Evolutionary conservation across 257 asterid genomes (phyloP), one percentile per base, ranked within the genome.

Genomic region (Thymus quinquecostatus): DNA sequence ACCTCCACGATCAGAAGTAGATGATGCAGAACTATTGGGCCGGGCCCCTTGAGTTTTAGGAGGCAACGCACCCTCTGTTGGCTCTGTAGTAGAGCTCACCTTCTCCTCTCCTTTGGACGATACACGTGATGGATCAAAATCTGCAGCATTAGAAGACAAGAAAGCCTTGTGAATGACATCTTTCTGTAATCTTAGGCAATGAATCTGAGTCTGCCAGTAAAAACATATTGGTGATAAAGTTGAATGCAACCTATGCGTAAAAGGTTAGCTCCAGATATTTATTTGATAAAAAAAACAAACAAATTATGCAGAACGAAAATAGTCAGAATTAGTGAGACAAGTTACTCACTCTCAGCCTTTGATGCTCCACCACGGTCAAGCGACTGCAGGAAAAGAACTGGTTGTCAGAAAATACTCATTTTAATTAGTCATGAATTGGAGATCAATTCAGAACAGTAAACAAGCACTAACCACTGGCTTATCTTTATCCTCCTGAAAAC

Each of bases 1-100:
- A 43, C 89, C 96, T 71, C 89, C 95, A 80, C 82, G 78, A 55
- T 91, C 92, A 28, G 92, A 85, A 38, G 88, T 81, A 68, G 93
- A 86, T 49, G 97, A 82, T 72, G 87, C 81, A 71, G 92, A 87
- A 72, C 87, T 89, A 85, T 84, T 55, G 54, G 88, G 87, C 59
- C 82, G 82, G 45, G 76, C 83, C 67, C 75, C 89, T 75, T 68
- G 89, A 64, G 87, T 44, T 79, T 82, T 86, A 69, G 86, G 75
- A 68, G 87, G 89, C 64, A 76, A 29, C 10, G 79, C 62, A 65
- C 76, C 70, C 68, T 78, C 93, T n/a, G 79, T 41, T 9, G 44
- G 76, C 78, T 82, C 89, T 79, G 66, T 75, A 54, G 82, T 72
- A 72, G 88, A 78, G 41, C 81, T 72, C 12, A 51, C 68, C 78